Evolutionary conservation across 2,329 filamentous ascomycete genomes (phyloP).

Genomic region (Fusarium avenaceum): DNA sequence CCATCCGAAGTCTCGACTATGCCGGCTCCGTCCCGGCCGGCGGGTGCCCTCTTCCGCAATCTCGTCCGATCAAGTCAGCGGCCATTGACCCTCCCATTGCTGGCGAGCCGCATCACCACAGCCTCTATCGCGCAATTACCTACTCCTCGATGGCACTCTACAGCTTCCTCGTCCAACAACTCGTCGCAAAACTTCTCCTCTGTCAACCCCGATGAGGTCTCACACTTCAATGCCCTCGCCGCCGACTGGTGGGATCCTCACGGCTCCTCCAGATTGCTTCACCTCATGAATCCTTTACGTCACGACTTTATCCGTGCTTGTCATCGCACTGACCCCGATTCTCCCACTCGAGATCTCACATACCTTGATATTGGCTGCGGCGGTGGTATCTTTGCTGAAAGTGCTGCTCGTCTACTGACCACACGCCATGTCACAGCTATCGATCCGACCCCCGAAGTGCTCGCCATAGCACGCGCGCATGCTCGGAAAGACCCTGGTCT

Average conservation of each 20-base stretch:
- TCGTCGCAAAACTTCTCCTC: conserved; percentile 66
- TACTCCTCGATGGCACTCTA: conserved; percentile 41
- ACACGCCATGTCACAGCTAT: conserved; percentile 79
- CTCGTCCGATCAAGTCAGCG: conserved; percentile 30
- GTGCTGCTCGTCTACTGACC: conserved; percentile 75
- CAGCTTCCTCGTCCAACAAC: conserved; percentile 28
- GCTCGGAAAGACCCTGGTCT: conserved; percentile 80
- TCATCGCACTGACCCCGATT: conserved; percentile 65
- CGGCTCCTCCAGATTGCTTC: conserved; percentile 89
- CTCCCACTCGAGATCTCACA: conserved; percentile 61
- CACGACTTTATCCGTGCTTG: conserved; percentile 90
- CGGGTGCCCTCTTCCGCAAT: conserved; percentile 41
- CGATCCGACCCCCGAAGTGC: conserved; percentile 80
- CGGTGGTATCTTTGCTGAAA: conserved; percentile 96
- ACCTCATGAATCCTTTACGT: conserved; percentile 97
- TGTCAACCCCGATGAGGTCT: conserved; percentile 89
- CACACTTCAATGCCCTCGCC: conserved; percentile 94
- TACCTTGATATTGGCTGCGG: conserved; percentile 97
- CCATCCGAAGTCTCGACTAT: conserved; percentile 34
- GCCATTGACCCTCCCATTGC: conserved; percentile 14
- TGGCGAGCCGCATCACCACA: conserved; percentile 17
- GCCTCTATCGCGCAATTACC: conserved; percentile 10
- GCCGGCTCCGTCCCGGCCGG: conserved; percentile 46
- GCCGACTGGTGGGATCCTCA: conserved; percentile 98
- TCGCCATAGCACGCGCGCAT: conserved; percentile 81